A percentile compares a stretch with the other conserved stretches of the same genome.
These are phyloP conservation scores for Pseudoneurospora amorphoporcata DNA, from an alignment of 495 filamentous ascomycete genomes.

Conservation along the genomic window DNA sequence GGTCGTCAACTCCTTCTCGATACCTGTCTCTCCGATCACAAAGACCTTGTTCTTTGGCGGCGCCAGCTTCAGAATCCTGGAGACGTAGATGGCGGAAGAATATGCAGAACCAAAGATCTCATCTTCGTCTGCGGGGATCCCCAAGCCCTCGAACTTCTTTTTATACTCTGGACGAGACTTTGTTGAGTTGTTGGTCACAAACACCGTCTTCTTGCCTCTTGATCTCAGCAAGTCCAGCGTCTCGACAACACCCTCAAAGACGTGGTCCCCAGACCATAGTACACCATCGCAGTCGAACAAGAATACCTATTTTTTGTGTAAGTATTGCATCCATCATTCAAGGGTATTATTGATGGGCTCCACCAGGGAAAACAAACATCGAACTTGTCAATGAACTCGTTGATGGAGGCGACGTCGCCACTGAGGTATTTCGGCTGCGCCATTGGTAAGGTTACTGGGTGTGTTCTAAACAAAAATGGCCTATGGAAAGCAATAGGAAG, in stretches of 20 bases:
- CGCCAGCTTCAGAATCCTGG: conserved; percentile 73
- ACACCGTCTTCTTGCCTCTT: conserved; percentile 83
- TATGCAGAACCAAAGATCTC: conserved; percentile 96
- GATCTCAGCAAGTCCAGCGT: conserved; percentile 70
- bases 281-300: conserved; percentile 97
- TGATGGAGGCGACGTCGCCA: conserved; percentile 62
- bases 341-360: neutral
- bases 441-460: conserved; percentile 5
- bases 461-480: neutral
- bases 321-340: neutral
- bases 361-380: conserved; percentile 55
- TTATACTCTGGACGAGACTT: conserved; percentile 88
- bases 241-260: conserved; percentile 74
- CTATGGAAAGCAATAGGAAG: neutral
- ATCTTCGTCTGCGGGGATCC: conserved; percentile 68
- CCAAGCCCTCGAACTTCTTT: conserved; percentile 76
- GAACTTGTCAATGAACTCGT: conserved; percentile 77
- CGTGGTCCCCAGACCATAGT: conserved; percentile 86
- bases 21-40: conserved; percentile 82
- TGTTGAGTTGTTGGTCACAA: conserved; percentile 98
- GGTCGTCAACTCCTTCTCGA: conserved; percentile 73
- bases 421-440: conserved; percentile 61
- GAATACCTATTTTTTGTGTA: conserved; percentile 53
- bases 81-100: conserved; percentile 91
- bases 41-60: conserved; percentile 81